phyloP scores from a whole-genome alignment of 345 rosid species.

The Eucalyptus melliodora region DNA sequence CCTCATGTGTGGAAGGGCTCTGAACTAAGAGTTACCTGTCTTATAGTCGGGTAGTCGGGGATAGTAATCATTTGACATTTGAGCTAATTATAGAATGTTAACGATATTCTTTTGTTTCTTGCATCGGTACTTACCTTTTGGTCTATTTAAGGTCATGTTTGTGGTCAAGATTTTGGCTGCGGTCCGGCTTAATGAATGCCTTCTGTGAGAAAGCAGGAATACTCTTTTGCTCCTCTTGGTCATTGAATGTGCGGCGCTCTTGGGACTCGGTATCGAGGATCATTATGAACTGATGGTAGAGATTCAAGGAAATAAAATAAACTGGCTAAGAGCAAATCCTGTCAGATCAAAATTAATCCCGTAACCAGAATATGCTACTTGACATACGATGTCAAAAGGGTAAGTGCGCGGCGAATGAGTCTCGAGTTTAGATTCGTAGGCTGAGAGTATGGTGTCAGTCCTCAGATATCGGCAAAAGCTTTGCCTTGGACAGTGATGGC shows the following conservation, averaged over 20 bases:
- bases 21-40: background rate
- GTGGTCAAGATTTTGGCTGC: background rate
- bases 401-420: background rate
- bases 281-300: background rate
- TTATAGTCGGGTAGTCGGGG: background rate
- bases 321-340: background rate
- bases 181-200: background rate
- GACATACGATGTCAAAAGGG: background rate
- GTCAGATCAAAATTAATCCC: background rate
- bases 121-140: background rate
- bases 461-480: background rate
- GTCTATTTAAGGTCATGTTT: background rate
- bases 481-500: background rate
- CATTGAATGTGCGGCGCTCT: background rate
- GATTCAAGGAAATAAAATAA: background rate
- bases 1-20: background rate
- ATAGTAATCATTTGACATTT: background rate
- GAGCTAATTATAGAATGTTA: background rate
- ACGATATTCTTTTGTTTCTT: background rate
- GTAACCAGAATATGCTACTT: background rate
- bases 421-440: background rate
- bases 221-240: background rate
- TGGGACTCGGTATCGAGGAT: background rate
- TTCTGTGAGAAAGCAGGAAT: background rate
- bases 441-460: background rate